Percentiles rank a stretch among this genome's conserved stretches.
phyloP scores from a whole-genome alignment of 2,329 filamentous ascomycete species.

The Fusarium sp. region DNA sequence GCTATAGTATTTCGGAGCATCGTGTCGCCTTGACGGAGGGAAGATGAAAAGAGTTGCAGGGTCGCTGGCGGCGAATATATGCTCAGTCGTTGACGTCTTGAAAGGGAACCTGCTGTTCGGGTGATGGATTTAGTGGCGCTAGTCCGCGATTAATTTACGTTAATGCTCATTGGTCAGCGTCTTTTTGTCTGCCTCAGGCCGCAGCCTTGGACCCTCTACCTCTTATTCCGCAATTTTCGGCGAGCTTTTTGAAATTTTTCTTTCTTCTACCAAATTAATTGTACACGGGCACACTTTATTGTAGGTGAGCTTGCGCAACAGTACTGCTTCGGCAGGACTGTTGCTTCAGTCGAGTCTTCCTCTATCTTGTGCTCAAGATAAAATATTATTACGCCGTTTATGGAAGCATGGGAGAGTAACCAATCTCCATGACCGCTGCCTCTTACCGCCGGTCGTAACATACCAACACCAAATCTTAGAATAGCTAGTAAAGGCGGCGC shows the following conservation, averaged over 20 bases:
- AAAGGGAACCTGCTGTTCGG: slow-evolving; percentile 54
- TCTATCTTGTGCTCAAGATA: slow-evolving; percentile 79
- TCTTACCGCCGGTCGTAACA: slow-evolving; percentile 83
- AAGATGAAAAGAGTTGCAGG: slow-evolving; percentile 54
- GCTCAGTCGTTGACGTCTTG: slow-evolving; percentile 57
- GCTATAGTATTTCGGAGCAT: slow-evolving; percentile 77
- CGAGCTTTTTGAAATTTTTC: slow-evolving; percentile 38
- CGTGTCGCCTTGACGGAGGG: slow-evolving; percentile 69
- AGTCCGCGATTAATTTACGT: slow-evolving; percentile 60
- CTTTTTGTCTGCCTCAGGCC: slow-evolving; percentile 55
- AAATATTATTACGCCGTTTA: slow-evolving; percentile 71
- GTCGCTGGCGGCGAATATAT: slow-evolving; percentile 52
- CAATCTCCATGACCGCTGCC: slow-evolving; percentile 70
- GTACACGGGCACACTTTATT: slow-evolving; percentile 78
- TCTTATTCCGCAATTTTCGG: slow-evolving; percentile 39
- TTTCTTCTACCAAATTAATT: slow-evolving; percentile 64
- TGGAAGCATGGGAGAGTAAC: slow-evolving; percentile 76
- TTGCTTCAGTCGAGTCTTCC: slow-evolving; percentile 71
- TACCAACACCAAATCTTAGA: slow-evolving; percentile 46
- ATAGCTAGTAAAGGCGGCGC: slow-evolving; percentile 24
- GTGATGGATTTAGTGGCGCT: slow-evolving; percentile 56
- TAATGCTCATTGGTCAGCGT: slow-evolving; percentile 55
- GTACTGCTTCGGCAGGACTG: slow-evolving; percentile 52
- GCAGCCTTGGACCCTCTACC: slow-evolving; percentile 11
- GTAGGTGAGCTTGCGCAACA: slow-evolving; percentile 73